Conservation (phyloP, 257 asterid species). For the Eustoma russellianum region DNA sequence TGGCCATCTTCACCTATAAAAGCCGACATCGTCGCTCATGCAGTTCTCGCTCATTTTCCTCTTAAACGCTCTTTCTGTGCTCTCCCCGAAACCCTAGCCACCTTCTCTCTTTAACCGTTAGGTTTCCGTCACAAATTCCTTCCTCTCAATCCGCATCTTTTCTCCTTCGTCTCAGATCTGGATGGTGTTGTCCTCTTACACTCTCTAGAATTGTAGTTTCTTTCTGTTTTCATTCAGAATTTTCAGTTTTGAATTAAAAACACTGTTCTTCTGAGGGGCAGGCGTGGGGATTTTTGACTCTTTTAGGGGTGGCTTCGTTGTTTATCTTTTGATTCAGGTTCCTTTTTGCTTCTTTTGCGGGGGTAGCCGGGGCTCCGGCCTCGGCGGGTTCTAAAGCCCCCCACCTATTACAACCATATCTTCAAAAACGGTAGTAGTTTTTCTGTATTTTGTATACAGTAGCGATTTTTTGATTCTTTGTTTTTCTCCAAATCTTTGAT, state of each 20-base stretch:
- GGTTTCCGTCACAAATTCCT: conserved; percentile 23
- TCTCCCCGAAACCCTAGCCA: conserved; percentile 5
- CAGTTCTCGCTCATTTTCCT: conserved; percentile 67
- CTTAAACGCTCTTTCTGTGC: conserved; percentile 17
- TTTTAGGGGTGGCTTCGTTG: conserved; percentile 30
- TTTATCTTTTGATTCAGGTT: conserved; percentile 59
- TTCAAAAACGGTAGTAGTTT: neutral
- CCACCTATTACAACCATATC: conserved; percentile 55
- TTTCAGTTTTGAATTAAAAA: conserved; percentile 4
- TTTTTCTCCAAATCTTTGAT: neutral
- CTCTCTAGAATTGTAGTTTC: conserved; percentile 21
- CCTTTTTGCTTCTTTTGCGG: conserved; percentile 90
- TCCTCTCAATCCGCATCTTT: neutral
- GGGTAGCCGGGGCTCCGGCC: conserved; percentile 99
- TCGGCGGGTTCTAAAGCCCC: conserved; percentile 99
- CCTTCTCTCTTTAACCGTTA: conserved; percentile 19
- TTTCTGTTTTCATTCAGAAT: neutral
- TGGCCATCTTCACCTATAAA: conserved; percentile 32
- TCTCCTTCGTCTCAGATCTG: conserved; percentile 22
- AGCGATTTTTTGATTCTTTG: conserved; percentile 46
- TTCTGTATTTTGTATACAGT: neutral
- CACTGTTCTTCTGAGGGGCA: conserved; percentile 71
- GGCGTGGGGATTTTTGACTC: conserved; percentile 80
- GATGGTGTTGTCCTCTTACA: conserved; percentile 47
- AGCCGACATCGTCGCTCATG: conserved; percentile 40